phyloP scores from a whole-genome alignment of 768 basidiomycete species.

The Serendipita indica region DNA sequence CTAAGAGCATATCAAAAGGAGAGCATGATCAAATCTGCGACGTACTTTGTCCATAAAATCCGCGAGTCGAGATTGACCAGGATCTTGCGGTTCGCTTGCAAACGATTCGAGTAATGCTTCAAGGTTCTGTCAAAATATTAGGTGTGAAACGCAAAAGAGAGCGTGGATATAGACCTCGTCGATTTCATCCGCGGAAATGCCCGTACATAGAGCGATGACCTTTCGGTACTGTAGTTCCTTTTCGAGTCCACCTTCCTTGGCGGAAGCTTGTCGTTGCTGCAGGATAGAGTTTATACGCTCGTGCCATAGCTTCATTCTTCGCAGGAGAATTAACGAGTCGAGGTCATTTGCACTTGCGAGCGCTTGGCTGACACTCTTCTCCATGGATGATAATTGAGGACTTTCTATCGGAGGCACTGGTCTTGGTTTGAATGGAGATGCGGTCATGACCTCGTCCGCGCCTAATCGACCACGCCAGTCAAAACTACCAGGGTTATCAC shows the following conservation, averaged over 20 bases:
- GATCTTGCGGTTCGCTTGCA: constrained; percentile 70
- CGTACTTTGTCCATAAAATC: constrained; percentile 82
- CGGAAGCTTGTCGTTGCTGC: constrained; percentile 58
- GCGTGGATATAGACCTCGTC: constrained; percentile 58
- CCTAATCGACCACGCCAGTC: constrained; percentile 72
- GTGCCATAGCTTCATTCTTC: constrained; percentile 75
- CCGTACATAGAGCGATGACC: constrained; percentile 79
- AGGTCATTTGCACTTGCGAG: constrained; percentile 37
- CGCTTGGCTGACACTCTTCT: neutral
- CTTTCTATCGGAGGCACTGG: too few species aligned
- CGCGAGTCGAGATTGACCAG: constrained; percentile 73
- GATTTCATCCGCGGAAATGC: constrained; percentile 73
- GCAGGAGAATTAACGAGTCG: constrained; percentile 50
- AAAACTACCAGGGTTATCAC: constrained; percentile 40
- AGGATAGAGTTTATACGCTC: constrained; percentile 60
- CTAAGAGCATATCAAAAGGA: neutral
- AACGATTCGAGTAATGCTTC: constrained; percentile 75
- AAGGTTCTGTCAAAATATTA: constrained; percentile 43
- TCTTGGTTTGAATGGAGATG: too few species aligned
- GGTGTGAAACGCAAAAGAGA: constrained; percentile 12
- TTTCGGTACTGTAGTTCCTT: constrained; percentile 86
- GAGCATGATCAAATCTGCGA: neutral
- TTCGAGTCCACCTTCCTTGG: constrained; percentile 30
- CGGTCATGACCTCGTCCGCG: neutral
- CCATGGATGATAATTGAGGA: too few species aligned